Evolutionary conservation across 2,329 filamentous ascomycete genomes (phyloP).

Genomic region (Colletotrichum kahawae): DNA sequence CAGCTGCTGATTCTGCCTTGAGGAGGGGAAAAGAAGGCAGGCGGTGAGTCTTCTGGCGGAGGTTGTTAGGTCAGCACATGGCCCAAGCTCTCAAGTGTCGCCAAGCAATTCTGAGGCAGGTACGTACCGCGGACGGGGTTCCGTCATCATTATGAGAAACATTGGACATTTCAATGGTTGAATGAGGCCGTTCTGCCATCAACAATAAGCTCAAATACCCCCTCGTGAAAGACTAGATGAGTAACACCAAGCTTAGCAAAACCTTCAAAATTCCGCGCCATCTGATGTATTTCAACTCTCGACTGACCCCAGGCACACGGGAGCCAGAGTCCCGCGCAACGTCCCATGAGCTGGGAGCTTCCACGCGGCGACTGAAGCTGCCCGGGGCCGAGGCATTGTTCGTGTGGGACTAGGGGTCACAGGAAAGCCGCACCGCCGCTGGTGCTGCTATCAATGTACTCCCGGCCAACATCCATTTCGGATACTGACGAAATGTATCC

Average conservation of each 20-base stretch:
- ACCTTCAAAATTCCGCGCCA: not conserved
- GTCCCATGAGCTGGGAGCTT: not conserved
- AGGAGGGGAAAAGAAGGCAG: not conserved
- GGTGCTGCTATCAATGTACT: not conserved
- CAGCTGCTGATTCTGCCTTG: conserved; percentile 12
- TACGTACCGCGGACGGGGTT: not conserved
- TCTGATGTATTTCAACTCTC: not conserved
- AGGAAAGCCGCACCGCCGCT: not conserved
- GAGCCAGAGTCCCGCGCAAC: not conserved
- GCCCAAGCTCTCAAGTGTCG: not conserved
- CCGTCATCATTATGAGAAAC: not conserved
- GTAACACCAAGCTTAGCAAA: not conserved
- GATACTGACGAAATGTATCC: not conserved
- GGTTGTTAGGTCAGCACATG: not conserved
- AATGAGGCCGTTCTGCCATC: not conserved
- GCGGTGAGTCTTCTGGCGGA: not conserved
- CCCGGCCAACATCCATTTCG: too few relatives aligned
- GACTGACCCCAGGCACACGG: not conserved
- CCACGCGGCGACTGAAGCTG: not conserved
- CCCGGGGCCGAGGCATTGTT: conserved; percentile 8
- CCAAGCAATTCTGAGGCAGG: not conserved
- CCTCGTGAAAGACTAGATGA: not conserved
- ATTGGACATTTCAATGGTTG: not conserved
- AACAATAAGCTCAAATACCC: not conserved
- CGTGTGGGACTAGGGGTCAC: not conserved